phyloP scores from a whole-genome alignment of 2,329 filamentous ascomycete genomes.

The Colletotrichum australisinense region DNA sequence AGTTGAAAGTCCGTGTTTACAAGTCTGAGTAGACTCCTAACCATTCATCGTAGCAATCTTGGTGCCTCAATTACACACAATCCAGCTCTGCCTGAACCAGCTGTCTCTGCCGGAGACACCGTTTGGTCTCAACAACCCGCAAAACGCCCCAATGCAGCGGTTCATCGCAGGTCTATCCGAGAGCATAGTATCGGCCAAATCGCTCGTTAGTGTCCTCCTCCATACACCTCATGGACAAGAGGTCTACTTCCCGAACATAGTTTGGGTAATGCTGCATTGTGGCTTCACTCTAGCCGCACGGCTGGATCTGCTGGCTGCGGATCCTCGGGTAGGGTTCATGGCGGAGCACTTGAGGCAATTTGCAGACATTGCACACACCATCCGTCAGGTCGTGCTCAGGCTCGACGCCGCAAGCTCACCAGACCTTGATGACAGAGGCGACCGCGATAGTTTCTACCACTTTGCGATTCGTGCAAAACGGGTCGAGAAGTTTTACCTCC shows the following conservation, averaged over 20 bases:
- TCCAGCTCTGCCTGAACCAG: conserved; percentile 46
- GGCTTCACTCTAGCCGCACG: conserved; percentile 43
- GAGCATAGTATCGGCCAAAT: conserved; percentile 45
- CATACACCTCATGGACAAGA: conserved; percentile 43
- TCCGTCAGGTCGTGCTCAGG: conserved; percentile 44
- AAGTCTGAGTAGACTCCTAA: neutral
- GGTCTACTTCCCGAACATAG: conserved; percentile 42
- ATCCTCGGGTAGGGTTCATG: conserved; percentile 39
- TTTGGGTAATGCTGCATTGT: conserved; percentile 47
- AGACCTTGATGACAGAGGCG: conserved; percentile 27
- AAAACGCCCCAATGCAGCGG: conserved; percentile 33
- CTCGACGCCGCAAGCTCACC: conserved; percentile 40
- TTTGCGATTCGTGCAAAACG: conserved; percentile 35
- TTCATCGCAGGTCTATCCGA: conserved; percentile 44
- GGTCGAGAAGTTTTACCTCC: conserved; percentile 32
- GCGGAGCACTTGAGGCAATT: conserved; percentile 44
- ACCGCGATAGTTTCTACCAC: conserved; percentile 41
- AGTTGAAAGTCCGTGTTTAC: neutral
- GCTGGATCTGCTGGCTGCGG: conserved; percentile 44
- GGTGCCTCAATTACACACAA: conserved; percentile 42
- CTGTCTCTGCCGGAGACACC: conserved; percentile 41
- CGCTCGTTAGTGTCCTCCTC: conserved; percentile 43
- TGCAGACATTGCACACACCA: conserved; percentile 43
- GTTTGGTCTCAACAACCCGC: conserved; percentile 41
- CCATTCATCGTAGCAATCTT: conserved; percentile 38